phyloP scores from a whole-genome alignment of 192 early-diverging fungal species.

The Ambispora gerdemannii region DNA sequence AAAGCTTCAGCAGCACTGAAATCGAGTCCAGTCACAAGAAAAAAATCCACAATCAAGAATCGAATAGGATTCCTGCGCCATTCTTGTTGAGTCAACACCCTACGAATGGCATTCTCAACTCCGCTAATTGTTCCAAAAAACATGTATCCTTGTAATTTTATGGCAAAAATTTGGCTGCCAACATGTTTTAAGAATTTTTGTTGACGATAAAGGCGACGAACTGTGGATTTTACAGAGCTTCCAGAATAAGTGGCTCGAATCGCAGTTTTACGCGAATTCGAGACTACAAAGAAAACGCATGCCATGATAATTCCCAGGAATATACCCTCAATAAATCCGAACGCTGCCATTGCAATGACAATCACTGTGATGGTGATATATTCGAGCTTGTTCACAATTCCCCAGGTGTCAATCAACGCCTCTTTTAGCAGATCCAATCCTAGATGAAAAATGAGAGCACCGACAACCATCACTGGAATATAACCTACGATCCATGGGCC shows the following conservation, averaged over 20 bases:
- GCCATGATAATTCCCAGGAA: conserved; percentile 89
- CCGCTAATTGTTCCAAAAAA: conserved; percentile 95
- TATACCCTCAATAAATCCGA: conserved; percentile 98
- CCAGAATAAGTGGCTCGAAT: conserved; percentile 67
- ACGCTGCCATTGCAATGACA: conserved; percentile 77
- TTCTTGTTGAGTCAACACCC: conserved; percentile 57
- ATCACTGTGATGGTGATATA: conserved; percentile 87
- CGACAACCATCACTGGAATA: conserved; percentile 94
- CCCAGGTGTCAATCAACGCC: conserved; percentile 82
- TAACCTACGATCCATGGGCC: conserved; percentile 86
- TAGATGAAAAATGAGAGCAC: conserved; percentile 92
- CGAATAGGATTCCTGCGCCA: conserved; percentile 74
- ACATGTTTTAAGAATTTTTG: conserved; percentile 82
- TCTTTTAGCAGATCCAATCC: conserved; percentile 93
- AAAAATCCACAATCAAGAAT: conserved; percentile 88
- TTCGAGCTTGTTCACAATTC: conserved; percentile 80
- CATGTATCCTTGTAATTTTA: conserved; percentile 92
- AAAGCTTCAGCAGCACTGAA: conserved; percentile 91
- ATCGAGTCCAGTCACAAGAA: conserved; percentile 81
- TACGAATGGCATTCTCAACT: conserved; percentile 69
- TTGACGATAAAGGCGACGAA: conserved; percentile 84
- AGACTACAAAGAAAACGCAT: conserved; percentile 90
- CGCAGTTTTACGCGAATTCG: conserved; percentile 62
- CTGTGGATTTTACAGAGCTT: conserved; percentile 74
- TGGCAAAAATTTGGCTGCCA: conserved; percentile 79